Base-by-base conservation (phyloP, 169 alveolate genomes). In the Cyclospora cayetanensis region DNA sequence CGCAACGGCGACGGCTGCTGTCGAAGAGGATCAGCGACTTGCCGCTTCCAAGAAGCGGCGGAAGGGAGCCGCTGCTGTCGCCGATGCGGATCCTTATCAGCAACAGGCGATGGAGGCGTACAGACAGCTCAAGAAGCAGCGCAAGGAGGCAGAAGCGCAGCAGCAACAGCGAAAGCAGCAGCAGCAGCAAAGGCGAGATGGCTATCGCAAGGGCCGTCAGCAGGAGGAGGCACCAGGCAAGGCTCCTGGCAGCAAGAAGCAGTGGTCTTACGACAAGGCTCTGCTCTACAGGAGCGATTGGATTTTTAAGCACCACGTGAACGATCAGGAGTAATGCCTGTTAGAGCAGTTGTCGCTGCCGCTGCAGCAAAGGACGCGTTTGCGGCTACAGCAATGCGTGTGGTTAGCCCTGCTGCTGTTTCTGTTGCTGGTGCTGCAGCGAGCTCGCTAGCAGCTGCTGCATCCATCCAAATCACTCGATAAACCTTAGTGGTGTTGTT, bases 81-180 rank as follows among this genome's bases (percentile, higher is more conserved):
- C 52, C 20, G 80, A 42, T 68, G 80, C 52, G 3, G 50, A 42
- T 68, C 20, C 80, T 20, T 68, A 68, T 68, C 80, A 29, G 80
- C 80, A 68, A 50, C 80, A 68, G 52, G 80, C 37, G 46, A 9
- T 35, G 4, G 80, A 68, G 80, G 80, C 80, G 46, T 68, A 68
- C 80, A 25, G 52, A 34, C 80, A 29, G 46, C 34, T 68, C 53
- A 68, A 34, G 52, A 35, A 11, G 27, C 46, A 29, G 31, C 46
- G 80, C 15, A 68, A 18, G 80, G 80, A 0, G 27, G 80, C 80
- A 15, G 46, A 68, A 25, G 52, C 31, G 80, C 52, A 68, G 52
- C 80, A 68, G 80, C 80, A 68, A 29, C 46, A 68, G 52, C n/a
- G n/a, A n/a, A n/a, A n/a, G n/a, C n/a, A n/a, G n/a, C n/a, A n/a